Evolutionary conservation across 345 rosid genomes (phyloP), one percentile per base, ranked within the genome.

Genomic region (Euphorbia lathyris): DNA sequence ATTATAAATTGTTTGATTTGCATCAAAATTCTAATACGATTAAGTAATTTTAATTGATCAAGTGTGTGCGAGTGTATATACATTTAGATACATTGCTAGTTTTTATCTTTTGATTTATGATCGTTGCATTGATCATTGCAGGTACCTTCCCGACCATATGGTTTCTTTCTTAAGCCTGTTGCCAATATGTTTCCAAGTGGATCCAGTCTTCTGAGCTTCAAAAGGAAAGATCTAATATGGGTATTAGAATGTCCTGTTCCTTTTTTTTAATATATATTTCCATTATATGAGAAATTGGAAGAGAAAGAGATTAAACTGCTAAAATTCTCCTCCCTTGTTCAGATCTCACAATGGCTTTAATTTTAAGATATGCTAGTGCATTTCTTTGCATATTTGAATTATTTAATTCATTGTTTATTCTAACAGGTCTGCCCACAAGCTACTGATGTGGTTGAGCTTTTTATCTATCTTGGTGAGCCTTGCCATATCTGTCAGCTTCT

Each of bases 401-500:
- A 32, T 63, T 20, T 52, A 6, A 30, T 11, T 22, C 22, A 26
- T 30, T 63, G 6, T 68, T 71, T 34, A 50, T 63, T 74, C 30
- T 71, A 71, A 73, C 92, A 95, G 97, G 86, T 95, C 73, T 92
- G 93, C 74, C 89, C 90, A 50, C 95, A 88, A 77, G 92, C 83
- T 65, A 84, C 91, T 27, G 99, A 92, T 82, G 80, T 85, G 74
- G 88, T 92, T 77, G 99, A 95, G 74, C 79, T 90, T 71, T 83
- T 90, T 77, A 85, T 95, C 78, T 92, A 86, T 82, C 96, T 95
- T 63, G 83, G 89, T 66, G 97, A 95, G 77, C 97, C 97, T 73
- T 92, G 99, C 78, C 99, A 95, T 78, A 96, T 88, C 67, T 92
- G 97, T 71, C 93, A 95, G 85, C 92, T 92, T 79, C 92, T 90